phyloP scores from a whole-genome alignment of 441 rosid genomes.

The Mallotus repandus region DNA sequence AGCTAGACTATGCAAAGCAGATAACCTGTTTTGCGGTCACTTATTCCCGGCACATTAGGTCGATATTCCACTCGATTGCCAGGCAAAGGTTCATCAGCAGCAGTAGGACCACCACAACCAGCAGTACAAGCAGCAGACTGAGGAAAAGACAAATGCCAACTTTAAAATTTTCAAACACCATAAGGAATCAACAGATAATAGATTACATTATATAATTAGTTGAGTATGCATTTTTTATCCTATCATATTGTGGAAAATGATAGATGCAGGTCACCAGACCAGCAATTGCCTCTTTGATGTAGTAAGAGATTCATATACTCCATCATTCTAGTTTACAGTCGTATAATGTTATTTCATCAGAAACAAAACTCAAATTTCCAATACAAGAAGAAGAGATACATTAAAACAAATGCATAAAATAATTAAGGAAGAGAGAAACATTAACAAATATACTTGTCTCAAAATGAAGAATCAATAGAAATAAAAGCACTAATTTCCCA shows the following conservation, averaged over 20 bases:
- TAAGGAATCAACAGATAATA: background rate
- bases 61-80: constrained; percentile 33
- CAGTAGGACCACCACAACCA: constrained; percentile 31
- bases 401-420: background rate
- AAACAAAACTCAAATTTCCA: background rate
- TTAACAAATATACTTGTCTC: background rate
- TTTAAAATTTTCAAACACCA: background rate
- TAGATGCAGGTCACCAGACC: background rate
- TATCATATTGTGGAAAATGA: constrained; percentile 1
- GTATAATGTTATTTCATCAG: background rate
- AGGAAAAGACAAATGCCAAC: constrained; percentile 14
- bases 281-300: background rate
- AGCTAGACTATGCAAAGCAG: constrained; percentile 16
- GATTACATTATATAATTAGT: background rate
- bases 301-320: background rate
- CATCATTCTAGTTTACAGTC: background rate
- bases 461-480: background rate
- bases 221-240: constrained; percentile 1
- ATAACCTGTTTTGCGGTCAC: constrained; percentile 65
- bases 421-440: background rate
- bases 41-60: constrained; percentile 57
- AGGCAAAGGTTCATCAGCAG: constrained; percentile 40
- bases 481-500: background rate
- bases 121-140: constrained; percentile 42
- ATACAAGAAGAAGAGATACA: background rate